Base-by-base conservation (phyloP, 2,329 filamentous ascomycete genomes). In the Cladosporium sp. region DNA sequence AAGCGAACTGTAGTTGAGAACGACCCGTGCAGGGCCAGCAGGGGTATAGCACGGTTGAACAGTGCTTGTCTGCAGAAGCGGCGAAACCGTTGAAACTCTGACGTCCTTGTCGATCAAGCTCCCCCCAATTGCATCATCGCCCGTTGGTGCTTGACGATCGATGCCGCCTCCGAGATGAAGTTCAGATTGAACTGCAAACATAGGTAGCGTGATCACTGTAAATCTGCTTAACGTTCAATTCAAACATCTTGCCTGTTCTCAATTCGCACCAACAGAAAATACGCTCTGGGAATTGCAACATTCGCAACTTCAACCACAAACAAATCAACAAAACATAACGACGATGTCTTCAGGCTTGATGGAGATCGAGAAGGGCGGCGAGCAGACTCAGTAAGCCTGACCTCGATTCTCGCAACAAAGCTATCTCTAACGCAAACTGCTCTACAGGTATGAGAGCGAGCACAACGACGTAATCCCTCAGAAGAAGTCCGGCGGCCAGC, bases 281-380 rank as follows among this genome's bases (percentile, higher is more conserved):
- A 21, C 10, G 10, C 11, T 13, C 18, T 8, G 7, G n/a, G 39
- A 21, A 10, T 5, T 21, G 5, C n/a, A n/a, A 23, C 2, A 46
- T 11, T 14, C 39, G 21, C 23, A 32, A 46, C 25, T 32, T n/a
- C 48, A 30, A 46, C 13, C 8, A n/a, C 21, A 28, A 21, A 28
- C 54, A 49, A n/a, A 11, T 28, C 34, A n/a, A 54, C 5, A 21
- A 32, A n/a, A 34, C 36, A 25, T 26, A 66, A 63, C 51, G 32
- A 68, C 34, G 16, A 86, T 86, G 84, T 81, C 83, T 67, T 76
- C 79, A 21, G 81, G 82, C 68, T 78, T 88, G 49, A 84, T 89
- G 81, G 82, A 86, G 70, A 88, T 84, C 32, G 83, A 83, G 65
- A 79, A 80, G 21, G 87, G 87, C 72, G 87, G 87, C 69, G 85